Evolutionary conservation across 169 alveolate genomes (phyloP).

Genomic region (Cryptosporidium muris): DNA sequence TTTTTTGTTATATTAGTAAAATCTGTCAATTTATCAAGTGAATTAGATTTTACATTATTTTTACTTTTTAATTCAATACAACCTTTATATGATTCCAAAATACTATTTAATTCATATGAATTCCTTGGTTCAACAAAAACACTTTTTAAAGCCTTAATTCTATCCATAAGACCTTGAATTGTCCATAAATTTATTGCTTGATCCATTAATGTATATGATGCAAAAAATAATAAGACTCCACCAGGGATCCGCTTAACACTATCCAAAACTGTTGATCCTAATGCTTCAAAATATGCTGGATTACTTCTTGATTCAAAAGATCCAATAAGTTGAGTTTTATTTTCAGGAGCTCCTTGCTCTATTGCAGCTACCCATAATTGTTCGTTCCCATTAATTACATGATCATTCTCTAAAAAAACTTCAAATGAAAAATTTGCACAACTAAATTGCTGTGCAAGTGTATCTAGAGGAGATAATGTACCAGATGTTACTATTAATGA

Average conservation of each 20-base stretch:
- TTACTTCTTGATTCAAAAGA: conserved; percentile 82
- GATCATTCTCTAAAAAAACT: conserved; percentile 89
- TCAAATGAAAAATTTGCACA: conserved; percentile 85
- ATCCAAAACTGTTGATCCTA: conserved; percentile 86
- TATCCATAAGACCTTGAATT: conserved; percentile 78
- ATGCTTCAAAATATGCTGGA: conserved; percentile 76
- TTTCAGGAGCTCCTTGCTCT: conserved; percentile 70
- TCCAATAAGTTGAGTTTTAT: conserved; percentile 80
- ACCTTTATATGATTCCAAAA: conserved; percentile 46
- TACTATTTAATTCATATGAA: conserved; percentile 35
- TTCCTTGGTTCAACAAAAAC: conserved; percentile 75
- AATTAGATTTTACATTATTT: neutral
- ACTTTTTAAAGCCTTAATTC: conserved; percentile 75
- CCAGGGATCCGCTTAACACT: conserved; percentile 81
- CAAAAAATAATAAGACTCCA: conserved; percentile 88
- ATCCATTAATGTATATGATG: conserved; percentile 89
- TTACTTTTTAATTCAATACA: conserved; percentile 14
- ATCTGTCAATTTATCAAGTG: conserved; percentile 9
- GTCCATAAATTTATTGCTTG: conserved; percentile 84
- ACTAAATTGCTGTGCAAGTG: conserved; percentile 87
- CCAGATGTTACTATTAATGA: conserved; percentile 93
- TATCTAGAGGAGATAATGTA: conserved; percentile 91
- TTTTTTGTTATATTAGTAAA: conserved; percentile 54
- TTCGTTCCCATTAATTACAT: conserved; percentile 86
- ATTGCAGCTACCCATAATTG: conserved; percentile 84